Base-by-base conservation (phyloP, 2,329 filamentous ascomycete genomes). In the Hypocrella siamensis region DNA sequence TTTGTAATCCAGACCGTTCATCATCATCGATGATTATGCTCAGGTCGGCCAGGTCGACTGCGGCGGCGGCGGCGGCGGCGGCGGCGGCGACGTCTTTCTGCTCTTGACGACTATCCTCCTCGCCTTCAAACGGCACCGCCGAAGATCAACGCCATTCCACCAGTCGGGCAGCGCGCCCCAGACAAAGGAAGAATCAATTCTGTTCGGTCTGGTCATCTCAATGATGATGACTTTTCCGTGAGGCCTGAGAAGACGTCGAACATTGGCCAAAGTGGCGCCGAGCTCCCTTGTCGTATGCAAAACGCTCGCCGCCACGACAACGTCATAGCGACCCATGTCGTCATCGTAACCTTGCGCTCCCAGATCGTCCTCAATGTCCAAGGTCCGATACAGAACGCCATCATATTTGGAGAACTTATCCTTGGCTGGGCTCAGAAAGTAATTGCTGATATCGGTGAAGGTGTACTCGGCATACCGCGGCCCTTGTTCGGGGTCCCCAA, bases 281-380 rank as follows among this genome's bases (percentile, higher is more conserved):
- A 52, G 21, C 35, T 28, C 24, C 2, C 15, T 12, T 2, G 57
- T 60, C 2, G 56, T 53, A 32, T 61, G 53, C 1, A 65, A 37
- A 2, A 56, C 49, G 17, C 48, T 43, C 3, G 47, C 46, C 1
- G 53, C 55, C 14, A 61, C 36, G 12, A 62, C 33, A 4, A 62
- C 9, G 25, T 63, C 59, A 36, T 53, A 60, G 0, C 41, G 37
- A 2, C 21, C 28, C 2, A 17, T 8, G 34, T 36, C 17, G n/a
- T n/a, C n/a, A n/a, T n/a, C n/a, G 30, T 50, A 58, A 0, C 49
- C 54, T 29, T 61, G 56, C 1, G 32, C 31, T 0, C 18, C 21
- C 2, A 44, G 36, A n/a, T 45, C 38, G 5, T 44, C 40, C 11
- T 42, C 42, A 4, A 47, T 35, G 28, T 53, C 40, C 7, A 45